Conservation (phyloP, 805 yeast genomes). For the Candida namnaoensis region DNA sequence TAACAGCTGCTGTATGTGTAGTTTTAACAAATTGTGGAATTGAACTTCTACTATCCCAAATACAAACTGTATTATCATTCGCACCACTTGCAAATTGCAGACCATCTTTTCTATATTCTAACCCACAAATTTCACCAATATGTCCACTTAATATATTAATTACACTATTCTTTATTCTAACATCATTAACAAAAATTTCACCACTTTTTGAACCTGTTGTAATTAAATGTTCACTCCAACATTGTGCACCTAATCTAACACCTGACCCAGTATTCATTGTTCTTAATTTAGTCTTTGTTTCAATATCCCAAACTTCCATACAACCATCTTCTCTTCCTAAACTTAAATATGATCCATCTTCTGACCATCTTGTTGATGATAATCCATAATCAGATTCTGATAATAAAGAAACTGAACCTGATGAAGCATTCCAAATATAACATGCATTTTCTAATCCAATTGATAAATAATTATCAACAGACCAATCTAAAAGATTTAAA, state of each 20-base stretch:
- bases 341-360: constrained; percentile 79
- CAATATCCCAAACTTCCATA: constrained; percentile 91
- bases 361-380: constrained; percentile 82
- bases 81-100: constrained; percentile 86
- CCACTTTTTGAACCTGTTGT: constrained; percentile 90
- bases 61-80: constrained; percentile 85
- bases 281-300: constrained; percentile 61
- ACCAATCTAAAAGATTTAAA: constrained; percentile 83
- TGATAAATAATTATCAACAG: constrained; percentile 70
- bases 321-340: constrained; percentile 80
- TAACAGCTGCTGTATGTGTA: constrained; percentile 88
- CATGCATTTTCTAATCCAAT: constrained; percentile 80
- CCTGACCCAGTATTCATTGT: constrained; percentile 64
- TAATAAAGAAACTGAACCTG: constrained; percentile 68
- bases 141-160: constrained; percentile 56
- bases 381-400: constrained; percentile 52
- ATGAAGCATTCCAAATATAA: constrained; percentile 86
- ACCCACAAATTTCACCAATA: constrained; percentile 86
- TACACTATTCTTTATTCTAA: constrained; percentile 73
- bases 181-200: constrained; percentile 80
- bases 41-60: constrained; percentile 80
- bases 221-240: constrained; percentile 77
- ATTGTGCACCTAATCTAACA: constrained; percentile 73
- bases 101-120: constrained; percentile 81
- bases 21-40: constrained; percentile 68